A percentile compares a stretch with the other conserved stretches of the same genome.
Evolutionary conservation across 192 early-diverging fungal genomes (phyloP).

Genomic region (Coemansia sp.): DNA sequence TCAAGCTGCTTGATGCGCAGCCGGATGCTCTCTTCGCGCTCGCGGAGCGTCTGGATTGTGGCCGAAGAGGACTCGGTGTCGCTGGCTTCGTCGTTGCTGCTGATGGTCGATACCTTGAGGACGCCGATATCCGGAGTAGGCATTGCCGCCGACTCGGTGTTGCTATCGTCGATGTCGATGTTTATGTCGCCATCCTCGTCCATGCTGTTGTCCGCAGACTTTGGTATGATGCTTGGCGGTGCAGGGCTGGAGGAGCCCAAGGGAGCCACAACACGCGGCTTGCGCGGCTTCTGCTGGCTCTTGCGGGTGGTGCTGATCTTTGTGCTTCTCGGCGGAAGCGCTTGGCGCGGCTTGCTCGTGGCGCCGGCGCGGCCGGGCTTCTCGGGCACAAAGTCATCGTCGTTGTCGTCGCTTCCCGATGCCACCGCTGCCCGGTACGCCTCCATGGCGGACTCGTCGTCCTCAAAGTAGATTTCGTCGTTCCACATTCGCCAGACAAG

Average conservation of each 20-base stretch:
- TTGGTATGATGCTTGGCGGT: background rate
- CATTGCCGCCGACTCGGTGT: conserved; percentile 10
- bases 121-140: conserved; percentile 40
- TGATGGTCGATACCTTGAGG: conserved; percentile 17
- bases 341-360: conserved; percentile 7
- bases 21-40: conserved; percentile 56
- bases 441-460: conserved; percentile 48
- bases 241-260: conserved; percentile 19
- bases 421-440: conserved; percentile 31
- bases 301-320: conserved; percentile 2
- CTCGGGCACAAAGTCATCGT: conserved; percentile 24
- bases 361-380: conserved; percentile 9
- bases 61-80: conserved; percentile 2
- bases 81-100: conserved; percentile 8
- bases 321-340: conserved; percentile 9
- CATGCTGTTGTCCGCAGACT: background rate
- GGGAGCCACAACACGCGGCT: conserved; percentile 8
- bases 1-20: conserved; percentile 55
- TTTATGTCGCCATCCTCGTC: conserved; percentile 2
- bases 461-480: conserved; percentile 42
- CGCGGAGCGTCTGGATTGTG: conserved; percentile 36
- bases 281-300: conserved; percentile 12
- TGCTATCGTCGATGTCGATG: conserved; percentile 22
- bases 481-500: conserved; percentile 28
- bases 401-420: conserved; percentile 5